A percentile compares a stretch with the other conserved stretches of the same genome.
These are phyloP conservation scores for Naganishia antarctica DNA, from an alignment of 768 basidiomycete genomes.

Conservation along the genomic window DNA sequence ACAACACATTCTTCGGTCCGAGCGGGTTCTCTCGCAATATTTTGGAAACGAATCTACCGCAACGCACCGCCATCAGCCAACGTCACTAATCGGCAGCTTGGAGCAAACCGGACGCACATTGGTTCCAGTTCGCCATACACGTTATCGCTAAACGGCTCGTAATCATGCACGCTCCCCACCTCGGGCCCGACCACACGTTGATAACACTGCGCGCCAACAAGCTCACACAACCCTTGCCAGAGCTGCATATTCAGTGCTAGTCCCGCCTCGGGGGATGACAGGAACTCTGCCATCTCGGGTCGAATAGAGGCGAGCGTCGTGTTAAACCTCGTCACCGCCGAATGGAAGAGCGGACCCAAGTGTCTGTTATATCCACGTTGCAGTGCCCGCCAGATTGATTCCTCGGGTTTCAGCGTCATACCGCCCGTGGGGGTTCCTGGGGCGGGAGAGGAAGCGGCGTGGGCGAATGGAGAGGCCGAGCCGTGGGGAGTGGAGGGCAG, in stretches of 20 bases:
- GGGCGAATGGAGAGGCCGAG: slow-evolving; percentile 7
- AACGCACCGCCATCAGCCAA: neutral
- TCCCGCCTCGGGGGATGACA: neutral
- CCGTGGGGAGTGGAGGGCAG: slow-evolving; percentile 13
- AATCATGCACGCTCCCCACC: slow-evolving; percentile 70
- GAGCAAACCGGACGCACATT: slow-evolving; percentile 32
- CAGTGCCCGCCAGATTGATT: slow-evolving; percentile 14
- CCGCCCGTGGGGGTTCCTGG: slow-evolving; percentile 16
- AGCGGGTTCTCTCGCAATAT: slow-evolving; percentile 60
- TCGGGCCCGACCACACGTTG: slow-evolving; percentile 88
- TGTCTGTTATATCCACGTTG: slow-evolving; percentile 19
- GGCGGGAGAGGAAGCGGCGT: slow-evolving; percentile 31
- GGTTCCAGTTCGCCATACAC: slow-evolving; percentile 46
- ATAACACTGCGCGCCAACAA: slow-evolving; percentile 71
- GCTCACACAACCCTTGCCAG: slow-evolving; percentile 43
- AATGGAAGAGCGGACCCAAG: slow-evolving; percentile 42
- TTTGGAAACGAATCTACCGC: slow-evolving; percentile 56
- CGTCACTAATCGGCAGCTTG: neutral
- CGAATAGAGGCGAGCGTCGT: slow-evolving; percentile 36
- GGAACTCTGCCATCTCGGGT: slow-evolving; percentile 5
- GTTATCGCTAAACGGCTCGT: slow-evolving; percentile 66
- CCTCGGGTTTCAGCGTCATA: slow-evolving; percentile 34
- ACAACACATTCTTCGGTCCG: slow-evolving; percentile 61
- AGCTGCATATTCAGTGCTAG: slow-evolving; percentile 24
- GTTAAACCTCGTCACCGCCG: slow-evolving; percentile 44